A percentile compares a stretch with the other conserved stretches of the same genome.
phyloP scores from a whole-genome alignment of 805 yeast species.

The Pichia insulana region DNA sequence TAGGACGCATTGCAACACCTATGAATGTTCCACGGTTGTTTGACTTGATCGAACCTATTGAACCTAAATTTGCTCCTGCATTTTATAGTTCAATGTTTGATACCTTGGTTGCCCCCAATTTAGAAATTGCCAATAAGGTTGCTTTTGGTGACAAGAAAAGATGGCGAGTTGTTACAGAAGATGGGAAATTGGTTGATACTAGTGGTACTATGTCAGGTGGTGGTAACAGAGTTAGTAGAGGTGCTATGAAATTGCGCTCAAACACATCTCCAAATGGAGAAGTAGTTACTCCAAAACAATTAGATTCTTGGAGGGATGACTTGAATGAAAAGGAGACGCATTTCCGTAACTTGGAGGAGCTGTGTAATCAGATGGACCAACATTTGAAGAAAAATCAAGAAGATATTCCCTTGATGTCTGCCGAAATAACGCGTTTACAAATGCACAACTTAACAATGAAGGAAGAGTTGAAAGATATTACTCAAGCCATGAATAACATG shows the following conservation, averaged over 20 bases:
- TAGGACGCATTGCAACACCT: slow-evolving; percentile 59
- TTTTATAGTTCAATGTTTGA: slow-evolving; percentile 81
- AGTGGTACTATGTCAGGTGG: slow-evolving; percentile 98
- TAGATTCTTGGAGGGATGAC: slow-evolving; percentile 42
- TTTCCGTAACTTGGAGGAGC: slow-evolving; percentile 26
- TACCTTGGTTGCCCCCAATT: slow-evolving; percentile 75
- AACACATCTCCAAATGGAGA: slow-evolving; percentile 20
- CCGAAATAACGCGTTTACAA: slow-evolving; percentile 45
- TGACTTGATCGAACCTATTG: slow-evolving; percentile 67
- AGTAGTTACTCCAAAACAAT: slow-evolving; percentile 42
- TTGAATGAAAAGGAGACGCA: slow-evolving; percentile 46
- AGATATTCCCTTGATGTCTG: slow-evolving; percentile 62
- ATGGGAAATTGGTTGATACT: slow-evolving; percentile 84
- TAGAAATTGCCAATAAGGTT: slow-evolving; percentile 74
- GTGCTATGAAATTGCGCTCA: slow-evolving; percentile 61
- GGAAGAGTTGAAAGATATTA: slow-evolving; percentile 42
- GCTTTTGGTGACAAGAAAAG: slow-evolving; percentile 71
- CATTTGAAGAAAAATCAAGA: slow-evolving; percentile 52
- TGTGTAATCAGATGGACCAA: slow-evolving; percentile 49
- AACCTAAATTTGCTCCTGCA: slow-evolving; percentile 69
- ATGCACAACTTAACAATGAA: slow-evolving; percentile 58
- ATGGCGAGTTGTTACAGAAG: slow-evolving; percentile 84
- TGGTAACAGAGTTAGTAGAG: slow-evolving; percentile 61
- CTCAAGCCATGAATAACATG: slow-evolving; percentile 34
- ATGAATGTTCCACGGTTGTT: slow-evolving; percentile 70